Percentiles rank a stretch among this genome's conserved stretches.
Conservation (phyloP, 148 eudicot genomes). For the Rheum nobile region DNA sequence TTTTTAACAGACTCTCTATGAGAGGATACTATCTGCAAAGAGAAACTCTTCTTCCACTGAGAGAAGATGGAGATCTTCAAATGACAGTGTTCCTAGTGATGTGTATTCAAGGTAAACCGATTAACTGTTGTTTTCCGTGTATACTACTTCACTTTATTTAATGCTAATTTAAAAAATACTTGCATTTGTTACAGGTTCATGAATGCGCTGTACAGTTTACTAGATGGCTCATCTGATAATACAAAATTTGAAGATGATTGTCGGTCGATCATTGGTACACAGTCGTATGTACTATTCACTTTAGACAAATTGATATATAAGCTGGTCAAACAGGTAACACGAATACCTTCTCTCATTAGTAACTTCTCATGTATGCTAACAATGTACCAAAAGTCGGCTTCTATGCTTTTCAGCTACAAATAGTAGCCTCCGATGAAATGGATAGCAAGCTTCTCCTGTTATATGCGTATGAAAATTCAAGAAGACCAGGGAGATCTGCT, state of each 20-base stretch:
- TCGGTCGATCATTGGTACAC: constrained; percentile 74
- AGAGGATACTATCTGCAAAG: constrained; percentile 70
- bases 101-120: constrained; percentile 53
- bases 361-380: neutral
- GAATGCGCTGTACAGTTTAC: constrained; percentile 65
- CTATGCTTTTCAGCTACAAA: constrained; percentile 62
- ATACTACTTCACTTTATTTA: neutral
- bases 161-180: neutral
- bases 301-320: constrained; percentile 91
- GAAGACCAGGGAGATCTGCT: constrained; percentile 45
- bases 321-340: constrained; percentile 80
- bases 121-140: neutral
- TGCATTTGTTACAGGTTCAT: constrained; percentile 48
- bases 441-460: constrained; percentile 76
- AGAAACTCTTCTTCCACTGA: constrained; percentile 41
- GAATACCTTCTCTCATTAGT: neutral
- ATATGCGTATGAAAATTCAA: constrained; percentile 71
- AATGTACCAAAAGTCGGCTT: neutral
- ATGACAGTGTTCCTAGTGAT: constrained; percentile 48
- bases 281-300: constrained; percentile 85
- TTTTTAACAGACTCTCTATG: constrained; percentile 51
- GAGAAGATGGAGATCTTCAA: constrained; percentile 48
- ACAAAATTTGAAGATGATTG: constrained; percentile 96
- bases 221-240: constrained; percentile 90
- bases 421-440: constrained; percentile 69